Evolutionary conservation across 1,284 basidiomycete species (phyloP).

Genomic region (Mixia osmundae): DNA sequence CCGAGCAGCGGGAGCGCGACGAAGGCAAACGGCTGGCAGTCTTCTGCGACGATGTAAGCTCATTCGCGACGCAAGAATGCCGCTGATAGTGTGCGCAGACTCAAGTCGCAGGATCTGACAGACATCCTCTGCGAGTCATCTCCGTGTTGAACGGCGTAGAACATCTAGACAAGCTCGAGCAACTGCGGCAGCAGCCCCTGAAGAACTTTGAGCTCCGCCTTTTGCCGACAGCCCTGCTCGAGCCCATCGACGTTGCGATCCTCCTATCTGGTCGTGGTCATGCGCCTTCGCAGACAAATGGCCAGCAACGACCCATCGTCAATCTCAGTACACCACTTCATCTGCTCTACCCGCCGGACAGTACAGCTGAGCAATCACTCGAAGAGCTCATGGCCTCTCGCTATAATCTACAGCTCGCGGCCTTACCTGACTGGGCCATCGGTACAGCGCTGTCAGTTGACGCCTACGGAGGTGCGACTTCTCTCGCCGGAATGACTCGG

Average conservation of each 20-base stretch:
- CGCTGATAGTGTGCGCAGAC: no score
- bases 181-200: no score
- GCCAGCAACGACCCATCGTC: conserved; percentile 10
- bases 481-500: no score
- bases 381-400: conserved; percentile 15
- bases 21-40: conserved; percentile 26
- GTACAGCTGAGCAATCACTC: conserved; percentile 12
- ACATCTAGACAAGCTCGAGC: no score
- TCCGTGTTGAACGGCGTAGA: conserved; percentile 11
- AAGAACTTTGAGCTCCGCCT: no score
- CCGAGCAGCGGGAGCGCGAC: not conserved
- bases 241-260: no score
- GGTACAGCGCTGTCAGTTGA: no score
- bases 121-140: not conserved
- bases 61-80: not conserved
- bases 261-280: no score
- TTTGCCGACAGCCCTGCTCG: no score
- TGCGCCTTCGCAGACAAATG: conserved; percentile 1
- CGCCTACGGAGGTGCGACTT: no score
- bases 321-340: conserved; percentile 11
- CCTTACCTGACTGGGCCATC: no score
- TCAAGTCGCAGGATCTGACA: conserved; percentile 1
- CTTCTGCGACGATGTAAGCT: conserved; percentile 26
- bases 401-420: no score
- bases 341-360: conserved; percentile 10